phyloP scores from a whole-genome alignment of 257 asterid genomes.

The Jacaranda copaia region DNA sequence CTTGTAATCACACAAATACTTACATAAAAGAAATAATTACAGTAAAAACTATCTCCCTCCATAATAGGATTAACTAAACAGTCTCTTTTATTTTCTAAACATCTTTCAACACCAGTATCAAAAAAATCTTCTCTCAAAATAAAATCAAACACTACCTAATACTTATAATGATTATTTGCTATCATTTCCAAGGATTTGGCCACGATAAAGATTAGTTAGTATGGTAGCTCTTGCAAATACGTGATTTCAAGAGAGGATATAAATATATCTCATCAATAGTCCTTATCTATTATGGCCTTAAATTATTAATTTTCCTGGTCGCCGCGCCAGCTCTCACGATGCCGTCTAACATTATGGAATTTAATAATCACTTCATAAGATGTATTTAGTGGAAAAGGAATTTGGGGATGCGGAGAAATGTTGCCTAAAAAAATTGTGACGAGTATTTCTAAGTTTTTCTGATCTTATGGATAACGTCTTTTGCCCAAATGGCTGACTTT shows the following conservation, averaged over 20 bases:
- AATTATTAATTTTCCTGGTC: not conserved
- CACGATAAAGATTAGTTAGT: not conserved
- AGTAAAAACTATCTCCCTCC: no score
- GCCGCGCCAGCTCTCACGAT: not conserved
- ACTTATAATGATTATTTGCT: no score
- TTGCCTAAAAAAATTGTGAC: conserved; percentile 13
- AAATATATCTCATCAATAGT: no score
- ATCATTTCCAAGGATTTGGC: not conserved
- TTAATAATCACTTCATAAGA: not conserved
- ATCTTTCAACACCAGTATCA: no score
- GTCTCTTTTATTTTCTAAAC: no score
- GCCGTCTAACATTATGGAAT: not conserved
- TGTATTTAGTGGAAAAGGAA: not conserved
- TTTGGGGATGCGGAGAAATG: conserved; percentile 38
- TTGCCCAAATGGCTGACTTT: not conserved
- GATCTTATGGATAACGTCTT: conserved; percentile 28
- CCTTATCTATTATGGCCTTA: not conserved
- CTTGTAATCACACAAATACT: no score
- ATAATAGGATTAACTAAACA: no score
- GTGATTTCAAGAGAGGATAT: not conserved
- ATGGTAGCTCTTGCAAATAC: not conserved
- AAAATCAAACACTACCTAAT: no score
- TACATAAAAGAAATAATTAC: no score
- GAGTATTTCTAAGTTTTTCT: conserved; percentile 33
- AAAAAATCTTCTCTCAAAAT: no score